These are phyloP conservation scores for Cladochytrium replicatum DNA, from an alignment of 192 early-diverging fungal species.

Conservation along the genomic window DNA sequence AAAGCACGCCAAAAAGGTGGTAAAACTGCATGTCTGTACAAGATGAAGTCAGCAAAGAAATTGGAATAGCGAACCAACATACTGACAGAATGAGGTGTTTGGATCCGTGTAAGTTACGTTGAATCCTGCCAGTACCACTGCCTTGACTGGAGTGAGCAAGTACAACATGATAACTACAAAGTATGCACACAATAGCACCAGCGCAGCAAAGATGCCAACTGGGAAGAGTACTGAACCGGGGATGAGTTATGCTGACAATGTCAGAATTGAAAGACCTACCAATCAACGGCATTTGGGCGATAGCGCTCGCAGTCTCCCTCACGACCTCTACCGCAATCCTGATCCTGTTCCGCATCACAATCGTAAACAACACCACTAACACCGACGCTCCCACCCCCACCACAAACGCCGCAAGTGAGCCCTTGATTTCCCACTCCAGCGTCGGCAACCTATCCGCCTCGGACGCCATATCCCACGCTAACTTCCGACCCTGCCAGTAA, in stretches of 20 bases:
- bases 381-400: conserved; percentile 22
- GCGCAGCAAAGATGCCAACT: neutral
- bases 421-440: conserved; percentile 4
- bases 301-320: conserved; percentile 31
- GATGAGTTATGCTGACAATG: neutral
- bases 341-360: conserved; percentile 38
- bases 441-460: conserved; percentile 8
- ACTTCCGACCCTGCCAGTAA: conserved; percentile 21
- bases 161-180: conserved; percentile 4
- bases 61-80: conserved; percentile 1
- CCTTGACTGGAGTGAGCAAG: neutral
- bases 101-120: too few relatives aligned
- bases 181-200: conserved; percentile 4
- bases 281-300: conserved; percentile 36
- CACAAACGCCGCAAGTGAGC: conserved; percentile 7
- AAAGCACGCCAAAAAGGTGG: conserved; percentile 49
- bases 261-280: neutral
- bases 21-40: conserved; percentile 31
- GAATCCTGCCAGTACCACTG: neutral
- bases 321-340: conserved; percentile 39
- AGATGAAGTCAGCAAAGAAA: neutral
- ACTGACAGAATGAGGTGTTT: too few relatives aligned
- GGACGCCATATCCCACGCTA: neutral
- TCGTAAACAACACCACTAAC: conserved; percentile 31
- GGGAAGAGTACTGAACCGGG: conserved; percentile 8